Percentiles rank a stretch among this genome's conserved stretches.
phyloP scores from a whole-genome alignment of 2,329 filamentous ascomycete species.

The Nigrospora oryzae region DNA sequence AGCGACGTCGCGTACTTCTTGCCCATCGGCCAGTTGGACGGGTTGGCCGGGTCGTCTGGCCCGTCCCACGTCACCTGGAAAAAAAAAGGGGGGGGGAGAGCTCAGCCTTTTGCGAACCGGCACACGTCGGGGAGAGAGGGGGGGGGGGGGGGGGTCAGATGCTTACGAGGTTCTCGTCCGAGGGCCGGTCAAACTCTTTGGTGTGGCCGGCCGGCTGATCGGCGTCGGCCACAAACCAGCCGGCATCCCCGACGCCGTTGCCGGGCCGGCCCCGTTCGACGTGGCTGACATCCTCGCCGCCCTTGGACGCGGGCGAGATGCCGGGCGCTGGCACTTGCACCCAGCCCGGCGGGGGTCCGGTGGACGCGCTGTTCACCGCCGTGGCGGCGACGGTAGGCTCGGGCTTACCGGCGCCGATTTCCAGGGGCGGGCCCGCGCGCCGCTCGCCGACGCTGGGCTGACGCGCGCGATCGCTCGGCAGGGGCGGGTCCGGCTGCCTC shows the following conservation, averaged over 20 bases:
- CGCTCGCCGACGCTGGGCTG: too few species aligned
- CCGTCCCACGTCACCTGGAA: constrained; percentile 33
- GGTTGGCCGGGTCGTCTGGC: constrained; percentile 29
- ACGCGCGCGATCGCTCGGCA: too few species aligned
- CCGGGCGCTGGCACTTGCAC: too few species aligned
- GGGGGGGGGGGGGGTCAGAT: background rate
- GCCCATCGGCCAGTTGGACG: constrained; percentile 35
- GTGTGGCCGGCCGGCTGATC: background rate
- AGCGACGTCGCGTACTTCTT: constrained; percentile 26
- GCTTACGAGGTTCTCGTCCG: background rate
- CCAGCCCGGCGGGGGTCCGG: too few species aligned
- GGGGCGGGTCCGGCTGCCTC: too few species aligned
- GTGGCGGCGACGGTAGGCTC: too few species aligned
- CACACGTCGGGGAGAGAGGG: background rate
- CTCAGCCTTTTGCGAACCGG: background rate
- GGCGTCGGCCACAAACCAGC: background rate
- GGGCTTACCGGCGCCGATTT: too few species aligned
- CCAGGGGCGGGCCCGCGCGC: too few species aligned
- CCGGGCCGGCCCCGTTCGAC: background rate
- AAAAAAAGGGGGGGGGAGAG: too few species aligned
- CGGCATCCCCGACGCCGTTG: background rate
- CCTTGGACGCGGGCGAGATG: too few species aligned
- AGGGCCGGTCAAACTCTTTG: background rate
- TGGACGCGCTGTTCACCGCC: too few species aligned
- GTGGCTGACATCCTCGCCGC: background rate